Percentiles rank a stretch among this genome's conserved stretches.
These are phyloP conservation scores for Madurella mycetomatis DNA, from an alignment of 2,329 filamentous ascomycete species.

Conservation along the genomic window DNA sequence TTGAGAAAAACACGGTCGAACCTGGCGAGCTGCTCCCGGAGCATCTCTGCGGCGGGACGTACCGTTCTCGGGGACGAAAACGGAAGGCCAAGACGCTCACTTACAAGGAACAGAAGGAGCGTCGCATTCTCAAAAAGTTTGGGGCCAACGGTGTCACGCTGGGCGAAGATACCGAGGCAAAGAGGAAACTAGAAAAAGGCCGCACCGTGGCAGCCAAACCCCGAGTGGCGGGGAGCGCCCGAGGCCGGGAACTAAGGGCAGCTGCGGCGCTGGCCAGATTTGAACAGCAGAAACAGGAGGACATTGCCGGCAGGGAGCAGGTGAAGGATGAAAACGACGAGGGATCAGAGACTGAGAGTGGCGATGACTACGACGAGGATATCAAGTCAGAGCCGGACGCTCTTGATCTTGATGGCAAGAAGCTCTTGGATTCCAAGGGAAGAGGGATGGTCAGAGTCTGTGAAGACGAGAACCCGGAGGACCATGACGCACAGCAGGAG, in stretches of 20 bases:
- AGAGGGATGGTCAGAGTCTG: constrained; percentile 69
- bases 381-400: constrained; percentile 47
- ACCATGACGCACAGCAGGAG: constrained; percentile 57
- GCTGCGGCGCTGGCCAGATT: constrained; percentile 74
- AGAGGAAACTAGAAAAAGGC: constrained; percentile 63
- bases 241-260: constrained; percentile 70
- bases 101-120: constrained; percentile 69
- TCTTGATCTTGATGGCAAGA: constrained; percentile 60
- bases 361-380: constrained; percentile 47
- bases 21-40: constrained; percentile 58
- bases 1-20: constrained; percentile 48
- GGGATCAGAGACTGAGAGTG: constrained; percentile 41
- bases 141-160: constrained; percentile 64
- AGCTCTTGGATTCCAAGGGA: constrained; percentile 62
- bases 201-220: constrained; percentile 61
- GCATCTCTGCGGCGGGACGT: constrained; percentile 79
- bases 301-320: constrained; percentile 32
- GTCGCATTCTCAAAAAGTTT: constrained; percentile 71
- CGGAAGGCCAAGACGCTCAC: constrained; percentile 50
- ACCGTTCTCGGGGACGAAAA: constrained; percentile 55
- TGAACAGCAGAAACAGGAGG: constrained; percentile 53
- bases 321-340: constrained; percentile 29
- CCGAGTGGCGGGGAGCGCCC: constrained; percentile 67
- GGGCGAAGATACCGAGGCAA: constrained; percentile 63
- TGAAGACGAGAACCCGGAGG: constrained; percentile 59